A percentile compares a stretch with the other conserved stretches of the same genome.
These are phyloP conservation scores for Naganishia randhawae DNA, from an alignment of 768 basidiomycete species.

Conservation along the genomic window DNA sequence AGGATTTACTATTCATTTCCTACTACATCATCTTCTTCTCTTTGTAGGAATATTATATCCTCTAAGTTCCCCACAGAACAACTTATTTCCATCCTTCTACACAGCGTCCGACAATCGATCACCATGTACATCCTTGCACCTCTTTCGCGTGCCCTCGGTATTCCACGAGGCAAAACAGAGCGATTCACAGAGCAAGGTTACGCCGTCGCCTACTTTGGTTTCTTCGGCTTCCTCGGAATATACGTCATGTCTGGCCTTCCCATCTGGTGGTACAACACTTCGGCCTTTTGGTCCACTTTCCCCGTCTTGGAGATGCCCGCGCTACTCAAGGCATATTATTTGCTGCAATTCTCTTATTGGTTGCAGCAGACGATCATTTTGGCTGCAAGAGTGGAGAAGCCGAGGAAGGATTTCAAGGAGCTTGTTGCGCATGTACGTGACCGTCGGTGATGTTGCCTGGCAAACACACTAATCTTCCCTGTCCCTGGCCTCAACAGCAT, in stretches of 20 bases:
- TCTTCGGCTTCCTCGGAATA: constrained; percentile 70
- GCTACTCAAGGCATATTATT: constrained; percentile 83
- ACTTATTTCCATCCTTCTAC: background rate
- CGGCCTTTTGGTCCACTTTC: constrained; percentile 83
- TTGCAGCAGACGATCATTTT: constrained; percentile 85
- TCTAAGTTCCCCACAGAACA: background rate
- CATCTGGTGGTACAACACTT: constrained; percentile 70
- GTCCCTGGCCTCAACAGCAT: constrained; percentile 54
- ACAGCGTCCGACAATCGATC: constrained; percentile 65
- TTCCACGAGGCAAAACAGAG: constrained; percentile 67
- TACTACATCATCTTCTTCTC: constrained; percentile 87
- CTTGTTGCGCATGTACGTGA: constrained; percentile 66
- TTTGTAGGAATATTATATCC: constrained; percentile 52
- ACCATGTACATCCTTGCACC: constrained; percentile 65
- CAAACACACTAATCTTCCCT: background rate
- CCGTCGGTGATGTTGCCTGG: background rate
- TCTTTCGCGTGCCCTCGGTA: constrained; percentile 66
- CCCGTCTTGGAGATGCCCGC: constrained; percentile 84
- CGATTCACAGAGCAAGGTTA: constrained; percentile 86
- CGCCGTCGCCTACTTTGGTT: constrained; percentile 71
- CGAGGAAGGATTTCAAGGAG: constrained; percentile 83
- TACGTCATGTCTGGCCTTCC: constrained; percentile 76
- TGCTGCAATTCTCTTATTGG: constrained; percentile 92
- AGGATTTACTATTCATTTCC: constrained; percentile 72
- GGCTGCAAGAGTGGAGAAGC: constrained; percentile 81